phyloP scores from a whole-genome alignment of 2,329 filamentous ascomycete species.

The Geosmithia putterillii region DNA sequence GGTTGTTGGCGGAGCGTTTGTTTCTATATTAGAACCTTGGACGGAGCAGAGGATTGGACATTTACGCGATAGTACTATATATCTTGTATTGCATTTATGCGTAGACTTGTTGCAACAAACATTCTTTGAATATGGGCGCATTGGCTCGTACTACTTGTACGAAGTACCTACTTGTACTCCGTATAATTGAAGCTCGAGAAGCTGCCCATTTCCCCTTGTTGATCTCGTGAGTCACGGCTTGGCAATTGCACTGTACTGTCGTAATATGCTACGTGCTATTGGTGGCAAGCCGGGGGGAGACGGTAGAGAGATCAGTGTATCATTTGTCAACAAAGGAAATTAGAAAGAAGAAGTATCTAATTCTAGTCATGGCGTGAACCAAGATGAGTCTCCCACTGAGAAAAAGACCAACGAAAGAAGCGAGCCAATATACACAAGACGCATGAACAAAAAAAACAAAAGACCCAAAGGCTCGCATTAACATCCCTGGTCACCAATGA shows the following conservation, averaged over 20 bases:
- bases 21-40: neutral
- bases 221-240: neutral
- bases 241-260: neutral
- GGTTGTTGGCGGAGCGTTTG: neutral
- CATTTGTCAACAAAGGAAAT: slow-evolving; percentile 1
- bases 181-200: too few relatives aligned
- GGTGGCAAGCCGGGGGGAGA: too few relatives aligned
- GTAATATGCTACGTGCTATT: too few relatives aligned
- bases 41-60: neutral
- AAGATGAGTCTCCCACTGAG: slow-evolving; percentile 1
- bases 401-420: neutral
- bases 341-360: neutral
- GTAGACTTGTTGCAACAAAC: neutral
- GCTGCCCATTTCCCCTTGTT: neutral
- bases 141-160: too few relatives aligned
- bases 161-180: too few relatives aligned
- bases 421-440: slow-evolving; percentile 1
- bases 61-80: neutral
- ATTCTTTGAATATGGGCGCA: too few relatives aligned
- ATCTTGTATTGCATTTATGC: neutral
- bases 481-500: neutral
- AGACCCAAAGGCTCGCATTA: neutral
- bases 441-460: neutral
- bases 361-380: slow-evolving; percentile 3
- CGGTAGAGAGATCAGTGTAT: neutral